These are phyloP conservation scores for Colletotrichum simmondsii DNA, from an alignment of 2,329 filamentous ascomycete genomes.

Conservation along the genomic window DNA sequence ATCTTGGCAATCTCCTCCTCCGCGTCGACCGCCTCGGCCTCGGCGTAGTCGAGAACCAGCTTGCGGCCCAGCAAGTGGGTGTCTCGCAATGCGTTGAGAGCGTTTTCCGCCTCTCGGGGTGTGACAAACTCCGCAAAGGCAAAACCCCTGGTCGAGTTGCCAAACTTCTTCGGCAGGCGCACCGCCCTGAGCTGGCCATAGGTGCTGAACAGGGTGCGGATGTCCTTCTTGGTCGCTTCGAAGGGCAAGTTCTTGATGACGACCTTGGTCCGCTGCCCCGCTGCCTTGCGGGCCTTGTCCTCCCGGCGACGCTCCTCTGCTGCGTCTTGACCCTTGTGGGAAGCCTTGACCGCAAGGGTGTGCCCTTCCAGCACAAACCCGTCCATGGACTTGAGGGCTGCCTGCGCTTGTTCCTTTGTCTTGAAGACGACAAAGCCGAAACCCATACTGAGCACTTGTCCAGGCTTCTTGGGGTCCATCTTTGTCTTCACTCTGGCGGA, in stretches of 20 bases:
- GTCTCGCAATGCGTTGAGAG: constrained; percentile 89
- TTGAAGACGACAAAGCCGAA: constrained; percentile 95
- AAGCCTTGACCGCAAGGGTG: constrained; percentile 84
- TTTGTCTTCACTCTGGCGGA: constrained; percentile 94
- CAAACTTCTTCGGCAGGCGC: constrained; percentile 94
- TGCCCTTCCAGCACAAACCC: constrained; percentile 89
- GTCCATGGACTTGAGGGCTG: constrained; percentile 87
- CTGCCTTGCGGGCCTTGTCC: constrained; percentile 83
- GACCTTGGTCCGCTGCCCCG: constrained; percentile 86
- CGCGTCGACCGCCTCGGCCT: constrained; percentile 87
- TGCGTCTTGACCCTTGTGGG: constrained; percentile 87
- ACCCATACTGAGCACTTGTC: constrained; percentile 92
- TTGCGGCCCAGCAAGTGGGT: constrained; percentile 93
- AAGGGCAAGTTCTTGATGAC: constrained; percentile 99
- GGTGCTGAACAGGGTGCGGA: constrained; percentile 84
- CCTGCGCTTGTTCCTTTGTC: constrained; percentile 79
- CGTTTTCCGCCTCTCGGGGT: constrained; percentile 87
- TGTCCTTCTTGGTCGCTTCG: constrained; percentile 92
- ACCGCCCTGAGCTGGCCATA: constrained; percentile 95
- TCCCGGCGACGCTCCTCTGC: constrained; percentile 87
- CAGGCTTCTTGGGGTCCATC: constrained; percentile 88
- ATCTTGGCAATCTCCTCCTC: constrained; percentile 98
- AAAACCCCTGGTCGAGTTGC: constrained; percentile 88
- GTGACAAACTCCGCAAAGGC: constrained; percentile 97
- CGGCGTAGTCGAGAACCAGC: constrained; percentile 91